Base-by-base conservation (phyloP, 2,329 filamentous ascomycete genomes). In the Neopestalotiopsis clavispora region DNA sequence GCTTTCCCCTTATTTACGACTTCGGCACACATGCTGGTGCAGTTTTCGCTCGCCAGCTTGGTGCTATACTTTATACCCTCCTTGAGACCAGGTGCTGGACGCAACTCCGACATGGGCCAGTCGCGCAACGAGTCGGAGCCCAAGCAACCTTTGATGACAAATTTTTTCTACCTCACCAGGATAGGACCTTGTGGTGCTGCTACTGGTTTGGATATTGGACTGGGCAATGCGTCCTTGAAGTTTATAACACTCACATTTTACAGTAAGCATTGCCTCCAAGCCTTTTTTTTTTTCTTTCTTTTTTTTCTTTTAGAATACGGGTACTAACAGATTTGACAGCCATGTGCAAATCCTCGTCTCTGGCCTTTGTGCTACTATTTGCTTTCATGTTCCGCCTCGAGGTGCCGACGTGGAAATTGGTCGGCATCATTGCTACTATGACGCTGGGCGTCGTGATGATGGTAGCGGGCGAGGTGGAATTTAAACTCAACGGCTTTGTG, bases 161-260 rank as follows among this genome's bases (percentile, higher is more conserved):
- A 91, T 77, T 86, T 92, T 82, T 98, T 98, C 83, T 99, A 98
- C 80, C 82, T 98, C 42, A 97, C 94, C 12, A 90, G 96, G 71
- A 93, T 99, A 72, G 93, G 93, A 2, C 96, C 96, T 1, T 98
- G 96, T 78, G 96, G 95, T 74, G 90, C 91, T 58, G 95, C 96
- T 5, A 99, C 96, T 0, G 96, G 95, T 13, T 87, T 99, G 69
- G 96, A 99, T 79, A 97, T 99, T 80, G 96, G 96, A 14, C 83
- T 99, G 69, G 96, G 96, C 72, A 99, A 99, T 78, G 97, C 94
- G 80, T 97, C 94, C 66, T 86, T 99, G 75, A 96, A 95, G 80
- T 98, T 97, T 80, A 98, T 99, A 75, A 95, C 94, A 57, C 89
- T 99, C 73, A 98, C 95, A 10, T 99, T 99, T 80, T 97, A 97